Base-by-base conservation (phyloP, 305 asterid genomes). In the Solanum chacoense region DNA sequence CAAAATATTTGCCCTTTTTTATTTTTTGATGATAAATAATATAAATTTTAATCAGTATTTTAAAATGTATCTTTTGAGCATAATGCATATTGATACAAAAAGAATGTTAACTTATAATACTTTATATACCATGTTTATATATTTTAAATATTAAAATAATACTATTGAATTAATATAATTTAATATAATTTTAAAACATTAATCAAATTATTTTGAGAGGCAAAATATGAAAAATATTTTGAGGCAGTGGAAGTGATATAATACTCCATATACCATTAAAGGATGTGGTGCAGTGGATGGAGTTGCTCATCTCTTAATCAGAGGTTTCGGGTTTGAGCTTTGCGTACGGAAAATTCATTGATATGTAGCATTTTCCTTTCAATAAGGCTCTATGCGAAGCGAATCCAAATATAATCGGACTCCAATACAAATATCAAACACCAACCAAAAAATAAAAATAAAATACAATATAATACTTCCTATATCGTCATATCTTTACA, bases 361-460 rank as follows among this genome's bases (percentile, higher is more conserved):
- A n/a, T n/a, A n/a, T n/a, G n/a, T n/a, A n/a, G n/a, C n/a, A n/a
- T n/a, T n/a, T n/a, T n/a, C n/a, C n/a, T n/a, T n/a, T n/a, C n/a
- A n/a, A n/a, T n/a, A 0, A 59, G 1, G 0, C 6, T 0, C 71
- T 63, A 20, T 22, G 3, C 0, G 2, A 0, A 0, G 1, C 1
- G 13, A 63, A 8, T 63, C 3, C 71, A 22, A 10, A 22, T 22
- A 63, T 8, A 63, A 8, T 4, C 0, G 3, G 1, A 0, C 0
- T 63, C 0, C 0, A 8, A 59, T 20, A 55, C 11, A 1, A 18
- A 18, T 55, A 55, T 55, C 67, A 55, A 55, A 55, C 2, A 18
- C 0, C 5, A 1, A n/a, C n/a, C n/a, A n/a, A n/a, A 22, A 63
- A 20, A 0, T 0, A 59, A 59, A 59, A 59, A 0, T 20, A 63